Conservation (phyloP, 257 asterid genomes). For the Scutellaria barbata region DNA sequence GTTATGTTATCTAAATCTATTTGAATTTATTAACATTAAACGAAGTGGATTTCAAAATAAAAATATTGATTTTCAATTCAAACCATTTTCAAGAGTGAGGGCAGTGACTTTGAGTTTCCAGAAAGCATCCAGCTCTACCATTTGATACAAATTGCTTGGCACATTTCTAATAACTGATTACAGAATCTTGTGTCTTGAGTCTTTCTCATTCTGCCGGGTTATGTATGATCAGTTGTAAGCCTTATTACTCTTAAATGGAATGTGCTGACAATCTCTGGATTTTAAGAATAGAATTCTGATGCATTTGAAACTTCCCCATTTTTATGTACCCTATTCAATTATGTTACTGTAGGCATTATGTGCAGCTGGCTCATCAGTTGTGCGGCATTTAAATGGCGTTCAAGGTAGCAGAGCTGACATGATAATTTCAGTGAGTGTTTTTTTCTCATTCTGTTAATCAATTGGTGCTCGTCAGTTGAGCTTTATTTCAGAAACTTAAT, state of each 20-base stretch:
- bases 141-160: background rate
- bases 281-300: constrained; percentile 11
- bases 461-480: constrained; percentile 28
- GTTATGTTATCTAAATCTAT: constrained; percentile 13
- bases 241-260: background rate
- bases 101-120: background rate
- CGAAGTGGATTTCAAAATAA: constrained; percentile 13
- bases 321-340: background rate
- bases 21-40: background rate
- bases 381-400: constrained; percentile 84
- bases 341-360: constrained; percentile 72
- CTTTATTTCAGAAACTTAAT: constrained; percentile 24
- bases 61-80: background rate
- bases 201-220: background rate
- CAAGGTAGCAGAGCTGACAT: constrained; percentile 85
- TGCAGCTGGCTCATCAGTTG: constrained; percentile 60
- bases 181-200: constrained; percentile 10
- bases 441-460: constrained; percentile 32
- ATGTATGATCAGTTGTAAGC: constrained; percentile 2
- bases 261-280: constrained; percentile 1
- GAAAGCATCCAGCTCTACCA: constrained; percentile 10
- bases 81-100: constrained; percentile 2
- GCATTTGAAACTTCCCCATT: background rate
- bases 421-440: constrained; percentile 85
- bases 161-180: constrained; percentile 5